These are phyloP conservation scores for Mycosphaerella arachidis DNA, from an alignment of 2,329 filamentous ascomycete genomes.

Conservation along the genomic window DNA sequence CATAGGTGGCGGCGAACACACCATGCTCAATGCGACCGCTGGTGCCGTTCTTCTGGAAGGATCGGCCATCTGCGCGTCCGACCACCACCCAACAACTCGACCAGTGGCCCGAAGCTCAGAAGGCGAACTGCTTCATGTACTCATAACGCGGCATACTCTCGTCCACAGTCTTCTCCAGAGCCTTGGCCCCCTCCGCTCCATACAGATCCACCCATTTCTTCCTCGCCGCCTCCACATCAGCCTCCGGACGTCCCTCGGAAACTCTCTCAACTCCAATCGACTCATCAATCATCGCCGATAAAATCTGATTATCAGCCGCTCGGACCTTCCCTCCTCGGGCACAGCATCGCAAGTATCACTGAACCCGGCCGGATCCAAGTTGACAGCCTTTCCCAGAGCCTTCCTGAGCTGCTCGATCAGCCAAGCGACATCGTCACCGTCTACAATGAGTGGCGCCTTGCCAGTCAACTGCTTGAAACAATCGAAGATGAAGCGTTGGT, in stretches of 20 bases:
- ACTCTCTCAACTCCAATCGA: constrained; percentile 1
- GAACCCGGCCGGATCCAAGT: not conserved
- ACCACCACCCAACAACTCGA: too few relatives aligned
- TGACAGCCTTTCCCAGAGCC: not conserved
- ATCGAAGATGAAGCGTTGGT: constrained; percentile 1
- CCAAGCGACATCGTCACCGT: constrained; percentile 7
- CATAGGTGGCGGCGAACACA: too few relatives aligned
- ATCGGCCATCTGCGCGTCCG: too few relatives aligned
- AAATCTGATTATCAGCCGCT: not conserved
- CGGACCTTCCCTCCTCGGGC: not conserved
- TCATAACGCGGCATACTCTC: not conserved
- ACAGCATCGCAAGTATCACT: not conserved
- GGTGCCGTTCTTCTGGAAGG: too few relatives aligned
- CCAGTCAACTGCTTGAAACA: not conserved
- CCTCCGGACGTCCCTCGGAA: not conserved
- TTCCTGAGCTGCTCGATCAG: not conserved
- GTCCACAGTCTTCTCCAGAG: not conserved
- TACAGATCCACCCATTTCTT: not conserved
- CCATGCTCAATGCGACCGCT: too few relatives aligned
- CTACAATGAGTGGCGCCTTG: not conserved
- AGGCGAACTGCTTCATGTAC: not conserved
- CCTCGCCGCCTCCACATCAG: not conserved
- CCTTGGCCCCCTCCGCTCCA: not conserved
- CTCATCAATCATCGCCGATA: not conserved
- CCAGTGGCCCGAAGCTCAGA: not conserved